Conservation (phyloP, 2,329 filamentous ascomycete species). For the Macrophomina tecta region DNA sequence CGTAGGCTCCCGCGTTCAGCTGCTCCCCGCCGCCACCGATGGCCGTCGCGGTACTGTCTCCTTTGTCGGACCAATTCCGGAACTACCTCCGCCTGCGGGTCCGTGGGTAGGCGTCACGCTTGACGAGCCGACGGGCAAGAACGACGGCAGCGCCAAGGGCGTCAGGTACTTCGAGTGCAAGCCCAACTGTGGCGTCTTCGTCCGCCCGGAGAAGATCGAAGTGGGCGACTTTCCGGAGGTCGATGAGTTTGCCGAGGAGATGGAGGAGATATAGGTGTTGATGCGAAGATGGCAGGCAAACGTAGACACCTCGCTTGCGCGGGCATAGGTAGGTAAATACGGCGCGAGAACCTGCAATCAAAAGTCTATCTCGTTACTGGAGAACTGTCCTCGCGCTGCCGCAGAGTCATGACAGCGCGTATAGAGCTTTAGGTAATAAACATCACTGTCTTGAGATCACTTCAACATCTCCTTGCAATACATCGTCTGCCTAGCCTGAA, state of each 20-base stretch:
- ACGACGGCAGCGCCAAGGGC: constrained; percentile 73
- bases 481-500: too few relatives aligned
- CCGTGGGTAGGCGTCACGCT: constrained; percentile 75
- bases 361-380: too few relatives aligned
- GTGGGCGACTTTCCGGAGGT: constrained; percentile 69
- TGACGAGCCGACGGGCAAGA: constrained; percentile 82
- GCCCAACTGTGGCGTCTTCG: constrained; percentile 78
- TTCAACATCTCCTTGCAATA: too few relatives aligned
- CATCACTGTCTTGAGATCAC: too few relatives aligned
- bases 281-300: too few relatives aligned
- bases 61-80: constrained; percentile 75
- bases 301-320: too few relatives aligned
- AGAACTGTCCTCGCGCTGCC: too few relatives aligned
- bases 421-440: too few relatives aligned
- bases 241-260: constrained; percentile 74
- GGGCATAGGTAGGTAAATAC: too few relatives aligned
- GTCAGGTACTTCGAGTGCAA: constrained; percentile 73
- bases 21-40: constrained; percentile 68
- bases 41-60: constrained; percentile 70
- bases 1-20: constrained; percentile 49
- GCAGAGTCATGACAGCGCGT: too few relatives aligned
- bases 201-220: constrained; percentile 78
- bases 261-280: constrained; percentile 63
- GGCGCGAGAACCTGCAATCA: too few relatives aligned
- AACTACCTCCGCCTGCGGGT: constrained; percentile 67